Percentiles rank a stretch among this genome's conserved stretches.
These are phyloP conservation scores for Coffea canephora DNA, from an alignment of 257 asterid genomes.

Conservation along the genomic window DNA sequence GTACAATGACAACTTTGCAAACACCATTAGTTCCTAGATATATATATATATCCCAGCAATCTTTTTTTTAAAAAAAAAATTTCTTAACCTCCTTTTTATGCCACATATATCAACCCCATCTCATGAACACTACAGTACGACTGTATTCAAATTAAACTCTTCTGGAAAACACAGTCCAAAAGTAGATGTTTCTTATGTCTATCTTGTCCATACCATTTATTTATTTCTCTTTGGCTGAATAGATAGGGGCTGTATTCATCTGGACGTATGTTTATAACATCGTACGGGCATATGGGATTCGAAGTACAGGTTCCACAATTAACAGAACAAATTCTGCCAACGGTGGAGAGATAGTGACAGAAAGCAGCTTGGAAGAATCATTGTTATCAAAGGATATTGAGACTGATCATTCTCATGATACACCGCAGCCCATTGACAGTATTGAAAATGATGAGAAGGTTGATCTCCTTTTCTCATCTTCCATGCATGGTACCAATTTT, in stretches of 20 bases:
- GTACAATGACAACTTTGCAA: not conserved
- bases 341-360: conserved; percentile 4
- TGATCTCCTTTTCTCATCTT: not conserved
- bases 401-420: conserved; percentile 11
- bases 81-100: no score
- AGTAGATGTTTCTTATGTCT: not conserved
- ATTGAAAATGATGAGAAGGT: conserved; percentile 15
- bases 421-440: not conserved
- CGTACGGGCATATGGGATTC: conserved; percentile 17
- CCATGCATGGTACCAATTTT: not conserved
- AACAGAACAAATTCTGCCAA: not conserved
- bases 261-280: conserved; percentile 35
- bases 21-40: not conserved
- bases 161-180: no score
- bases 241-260: conserved; percentile 35
- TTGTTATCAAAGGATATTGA: conserved; percentile 13
- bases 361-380: conserved; percentile 12
- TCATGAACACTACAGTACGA: no score
- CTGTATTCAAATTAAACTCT: no score
- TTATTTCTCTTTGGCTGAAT: not conserved
- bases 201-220: not conserved
- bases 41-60: no score
- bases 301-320: not conserved
- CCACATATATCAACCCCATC: no score
- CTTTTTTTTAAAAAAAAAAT: no score